Evolutionary conservation across 2,329 filamentous ascomycete species (phyloP).

Genomic region (Ophiocordyceps camponoti-floridani): DNA sequence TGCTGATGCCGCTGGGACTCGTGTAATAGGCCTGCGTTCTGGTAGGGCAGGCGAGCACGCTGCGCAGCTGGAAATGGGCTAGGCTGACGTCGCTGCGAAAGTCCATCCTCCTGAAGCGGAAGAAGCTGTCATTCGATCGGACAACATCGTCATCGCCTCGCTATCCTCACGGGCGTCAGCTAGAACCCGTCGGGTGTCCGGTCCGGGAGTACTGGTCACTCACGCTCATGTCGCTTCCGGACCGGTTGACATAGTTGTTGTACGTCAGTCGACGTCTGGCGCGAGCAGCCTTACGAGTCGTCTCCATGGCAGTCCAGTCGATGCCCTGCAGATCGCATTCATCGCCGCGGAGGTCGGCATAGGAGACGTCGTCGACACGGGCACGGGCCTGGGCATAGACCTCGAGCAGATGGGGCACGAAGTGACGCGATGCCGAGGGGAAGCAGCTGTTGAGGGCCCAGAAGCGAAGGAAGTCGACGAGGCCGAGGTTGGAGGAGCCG

Average conservation of each 20-base stretch:
- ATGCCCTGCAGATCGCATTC: slow-evolving; percentile 40
- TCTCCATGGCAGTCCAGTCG: slow-evolving; percentile 34
- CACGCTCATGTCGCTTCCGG: slow-evolving; percentile 28
- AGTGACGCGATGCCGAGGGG: slow-evolving; percentile 8
- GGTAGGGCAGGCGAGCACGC: slow-evolving; percentile 38
- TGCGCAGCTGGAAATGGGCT: slow-evolving; percentile 49
- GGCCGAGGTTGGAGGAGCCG: slow-evolving; percentile 28
- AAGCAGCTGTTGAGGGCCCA: slow-evolving; percentile 23
- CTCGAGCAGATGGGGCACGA: slow-evolving; percentile 10
- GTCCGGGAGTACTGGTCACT: too few relatives aligned
- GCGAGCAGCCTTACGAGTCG: slow-evolving; percentile 30
- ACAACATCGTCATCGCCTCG: slow-evolving; percentile 9
- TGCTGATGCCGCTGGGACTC: slow-evolving; percentile 26
- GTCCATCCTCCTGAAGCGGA: slow-evolving; percentile 39
- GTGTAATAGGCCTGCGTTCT: slow-evolving; percentile 40
- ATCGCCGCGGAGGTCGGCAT: slow-evolving; percentile 35
- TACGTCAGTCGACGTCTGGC: slow-evolving; percentile 29
- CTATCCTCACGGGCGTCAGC: neutral
- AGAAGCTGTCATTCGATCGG: slow-evolving; percentile 28
- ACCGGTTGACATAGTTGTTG: slow-evolving; percentile 38
- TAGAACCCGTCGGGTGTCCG: too few relatives aligned
- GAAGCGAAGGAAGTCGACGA: slow-evolving; percentile 29
- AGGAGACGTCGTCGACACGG: slow-evolving; percentile 11
- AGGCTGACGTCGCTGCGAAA: slow-evolving; percentile 34
- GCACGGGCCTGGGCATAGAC: slow-evolving; percentile 13